phyloP scores from a whole-genome alignment of 768 basidiomycete genomes.

The Boletus sp. region DNA sequence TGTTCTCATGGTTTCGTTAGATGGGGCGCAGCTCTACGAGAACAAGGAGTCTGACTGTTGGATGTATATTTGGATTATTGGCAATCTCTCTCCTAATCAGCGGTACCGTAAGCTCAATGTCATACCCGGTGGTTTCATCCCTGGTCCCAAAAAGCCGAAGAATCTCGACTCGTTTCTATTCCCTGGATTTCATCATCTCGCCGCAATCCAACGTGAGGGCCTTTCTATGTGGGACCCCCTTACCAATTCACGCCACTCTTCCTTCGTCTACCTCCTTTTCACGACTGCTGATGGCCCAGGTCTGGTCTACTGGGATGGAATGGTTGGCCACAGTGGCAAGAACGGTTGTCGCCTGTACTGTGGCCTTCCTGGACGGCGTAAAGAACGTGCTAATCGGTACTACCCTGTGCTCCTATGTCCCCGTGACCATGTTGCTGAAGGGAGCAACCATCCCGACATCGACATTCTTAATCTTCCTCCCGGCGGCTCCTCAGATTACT shows the following conservation, averaged over 20 bases:
- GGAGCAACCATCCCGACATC: constrained; percentile 33
- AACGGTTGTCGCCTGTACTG: constrained; percentile 39
- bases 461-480: constrained; percentile 17
- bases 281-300: constrained; percentile 30
- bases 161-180: constrained; percentile 1
- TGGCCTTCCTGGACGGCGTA: constrained; percentile 15
- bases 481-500: constrained; percentile 5
- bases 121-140: too few relatives aligned
- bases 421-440: constrained; percentile 21
- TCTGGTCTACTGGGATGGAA: constrained; percentile 30
- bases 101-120: background rate
- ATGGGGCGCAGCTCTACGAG: background rate
- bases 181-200: background rate
- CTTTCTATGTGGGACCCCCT: background rate
- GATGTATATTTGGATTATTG: background rate
- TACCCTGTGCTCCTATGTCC: constrained; percentile 35
- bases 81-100: background rate
- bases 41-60: background rate
- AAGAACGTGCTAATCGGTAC: constrained; percentile 27
- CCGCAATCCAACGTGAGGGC: constrained; percentile 1
- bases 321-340: constrained; percentile 34
- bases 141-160: too few relatives aligned
- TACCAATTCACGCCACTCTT: background rate
- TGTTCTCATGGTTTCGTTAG: background rate
- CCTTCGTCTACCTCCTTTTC: background rate